A percentile compares a stretch with the other conserved stretches of the same genome.
Evolutionary conservation across 2,329 filamentous ascomycete genomes (phyloP).

Genomic region (Penicillium expansum): DNA sequence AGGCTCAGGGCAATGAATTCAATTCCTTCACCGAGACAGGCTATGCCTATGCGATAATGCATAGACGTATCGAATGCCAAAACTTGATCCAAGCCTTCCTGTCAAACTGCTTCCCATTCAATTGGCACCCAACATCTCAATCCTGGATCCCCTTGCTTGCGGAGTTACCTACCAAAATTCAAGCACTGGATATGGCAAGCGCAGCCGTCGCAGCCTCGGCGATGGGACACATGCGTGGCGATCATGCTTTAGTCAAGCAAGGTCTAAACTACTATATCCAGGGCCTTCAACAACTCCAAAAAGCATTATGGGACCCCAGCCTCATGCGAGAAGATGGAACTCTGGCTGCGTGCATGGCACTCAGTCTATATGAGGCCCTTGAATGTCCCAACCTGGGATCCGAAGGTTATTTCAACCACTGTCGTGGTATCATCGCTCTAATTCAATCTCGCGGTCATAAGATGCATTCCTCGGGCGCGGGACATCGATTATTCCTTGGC

Average conservation of each 20-base stretch:
- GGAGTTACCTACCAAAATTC: not conserved
- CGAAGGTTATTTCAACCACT: constrained; percentile 33
- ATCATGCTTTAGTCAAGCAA: constrained; percentile 18
- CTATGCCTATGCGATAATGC: not conserved
- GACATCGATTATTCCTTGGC: constrained; percentile 34
- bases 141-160: not conserved
- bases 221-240: not conserved
- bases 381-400: constrained; percentile 36
- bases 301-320: constrained; percentile 31
- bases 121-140: not conserved
- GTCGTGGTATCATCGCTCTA: constrained; percentile 32
- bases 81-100: not conserved
- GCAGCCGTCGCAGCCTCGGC: not conserved
- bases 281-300: constrained; percentile 37
- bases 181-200: not conserved
- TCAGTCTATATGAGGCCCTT: constrained; percentile 36
- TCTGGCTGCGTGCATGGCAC: constrained; percentile 37
- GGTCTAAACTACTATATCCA: constrained; percentile 36
- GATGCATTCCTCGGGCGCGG: constrained; percentile 32
- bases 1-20: not conserved
- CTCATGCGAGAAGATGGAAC: constrained; percentile 37
- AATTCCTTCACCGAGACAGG: not conserved
- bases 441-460: constrained; percentile 34
- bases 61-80: not conserved
- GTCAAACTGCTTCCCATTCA: not conserved